Evolutionary conservation across 2,329 filamentous ascomycete species (phyloP).

Genomic region (Neofusicoccum kwambonambiense): DNA sequence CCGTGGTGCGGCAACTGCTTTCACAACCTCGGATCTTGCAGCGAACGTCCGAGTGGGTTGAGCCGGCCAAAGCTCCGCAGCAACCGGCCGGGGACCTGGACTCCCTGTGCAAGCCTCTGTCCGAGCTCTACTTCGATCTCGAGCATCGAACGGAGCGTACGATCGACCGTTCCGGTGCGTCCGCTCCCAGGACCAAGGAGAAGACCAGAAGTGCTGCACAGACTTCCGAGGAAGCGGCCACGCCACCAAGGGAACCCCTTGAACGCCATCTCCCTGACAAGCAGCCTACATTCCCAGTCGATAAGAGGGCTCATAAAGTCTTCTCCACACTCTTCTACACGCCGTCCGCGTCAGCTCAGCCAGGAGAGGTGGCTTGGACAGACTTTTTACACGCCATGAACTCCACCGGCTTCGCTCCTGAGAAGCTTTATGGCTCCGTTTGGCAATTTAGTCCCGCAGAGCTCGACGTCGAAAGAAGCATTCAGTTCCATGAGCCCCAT

Average conservation of each 20-base stretch:
- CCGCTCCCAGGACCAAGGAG: constrained; percentile 25
- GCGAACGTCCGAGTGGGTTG: constrained; percentile 52
- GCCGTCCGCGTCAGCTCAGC: constrained; percentile 33
- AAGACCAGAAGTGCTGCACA: constrained; percentile 24
- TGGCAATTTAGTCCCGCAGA: constrained; percentile 57
- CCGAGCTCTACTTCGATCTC: constrained; percentile 27
- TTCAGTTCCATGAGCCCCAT: constrained; percentile 63
- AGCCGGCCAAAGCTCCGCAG: constrained; percentile 25
- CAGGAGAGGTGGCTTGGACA: constrained; percentile 53
- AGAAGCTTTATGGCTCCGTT: constrained; percentile 61
- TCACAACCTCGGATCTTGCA: constrained; percentile 38
- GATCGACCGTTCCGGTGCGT: constrained; percentile 19
- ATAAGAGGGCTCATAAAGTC: constrained; percentile 42
- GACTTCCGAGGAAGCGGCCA: background rate
- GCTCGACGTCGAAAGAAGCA: constrained; percentile 47
- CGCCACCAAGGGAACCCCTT: constrained; percentile 1
- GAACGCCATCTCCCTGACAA: background rate
- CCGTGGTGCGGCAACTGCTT: constrained; percentile 25
- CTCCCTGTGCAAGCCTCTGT: constrained; percentile 23
- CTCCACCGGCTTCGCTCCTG: constrained; percentile 49
- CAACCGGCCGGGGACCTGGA: background rate
- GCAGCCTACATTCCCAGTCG: constrained; percentile 30
- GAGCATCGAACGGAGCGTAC: constrained; percentile 20
- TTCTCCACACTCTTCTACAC: constrained; percentile 45
- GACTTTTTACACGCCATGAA: constrained; percentile 56